Percentiles rank a stretch among this genome's conserved stretches.
Conservation (phyloP, 1,284 basidiomycete species). For the Calocybe gambosa region DNA sequence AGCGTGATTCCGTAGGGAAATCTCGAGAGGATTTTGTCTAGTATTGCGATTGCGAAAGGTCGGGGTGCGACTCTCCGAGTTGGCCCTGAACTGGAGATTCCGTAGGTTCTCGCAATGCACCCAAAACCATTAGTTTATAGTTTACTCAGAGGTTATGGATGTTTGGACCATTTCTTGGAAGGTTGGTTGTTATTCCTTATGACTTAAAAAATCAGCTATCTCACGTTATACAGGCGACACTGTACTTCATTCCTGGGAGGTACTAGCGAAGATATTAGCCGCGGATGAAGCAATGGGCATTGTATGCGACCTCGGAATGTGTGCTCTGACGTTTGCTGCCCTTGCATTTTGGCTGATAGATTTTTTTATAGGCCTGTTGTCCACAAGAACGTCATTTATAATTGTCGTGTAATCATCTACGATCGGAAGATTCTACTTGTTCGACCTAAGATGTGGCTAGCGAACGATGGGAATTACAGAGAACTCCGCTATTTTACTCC, state of each 20-base stretch:
- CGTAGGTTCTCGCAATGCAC: constrained; percentile 42
- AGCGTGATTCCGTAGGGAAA: constrained; percentile 61
- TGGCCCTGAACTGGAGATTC: constrained; percentile 98
- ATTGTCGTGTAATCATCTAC: constrained; percentile 88
- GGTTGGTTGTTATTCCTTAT: constrained; percentile 34
- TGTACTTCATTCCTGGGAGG: constrained; percentile 94
- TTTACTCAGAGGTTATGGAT: constrained; percentile 78
- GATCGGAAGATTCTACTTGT: constrained; percentile 87
- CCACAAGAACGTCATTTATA: constrained; percentile 97
- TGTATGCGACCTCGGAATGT: constrained; percentile 94
- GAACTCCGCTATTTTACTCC: constrained; percentile 96
- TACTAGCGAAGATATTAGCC: constrained; percentile 80
- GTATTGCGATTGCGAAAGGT: constrained; percentile 84
- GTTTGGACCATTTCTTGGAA: constrained; percentile 90
- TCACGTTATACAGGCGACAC: constrained; percentile 70
- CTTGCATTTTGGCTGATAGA: neutral
- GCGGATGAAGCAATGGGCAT: constrained; percentile 74
- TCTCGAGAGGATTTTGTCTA: constrained; percentile 83
- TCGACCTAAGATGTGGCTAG: constrained; percentile 99
- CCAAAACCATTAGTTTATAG: neutral
- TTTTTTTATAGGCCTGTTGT: constrained; percentile 70
- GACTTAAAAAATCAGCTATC: neutral
- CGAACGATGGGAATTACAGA: constrained; percentile 97
- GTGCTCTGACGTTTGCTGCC: constrained; percentile 24
- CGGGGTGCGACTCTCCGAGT: constrained; percentile 90